Evolutionary conservation across 2,329 filamentous ascomycete genomes (phyloP).

Genomic region (Clarireedia hainanense): DNA sequence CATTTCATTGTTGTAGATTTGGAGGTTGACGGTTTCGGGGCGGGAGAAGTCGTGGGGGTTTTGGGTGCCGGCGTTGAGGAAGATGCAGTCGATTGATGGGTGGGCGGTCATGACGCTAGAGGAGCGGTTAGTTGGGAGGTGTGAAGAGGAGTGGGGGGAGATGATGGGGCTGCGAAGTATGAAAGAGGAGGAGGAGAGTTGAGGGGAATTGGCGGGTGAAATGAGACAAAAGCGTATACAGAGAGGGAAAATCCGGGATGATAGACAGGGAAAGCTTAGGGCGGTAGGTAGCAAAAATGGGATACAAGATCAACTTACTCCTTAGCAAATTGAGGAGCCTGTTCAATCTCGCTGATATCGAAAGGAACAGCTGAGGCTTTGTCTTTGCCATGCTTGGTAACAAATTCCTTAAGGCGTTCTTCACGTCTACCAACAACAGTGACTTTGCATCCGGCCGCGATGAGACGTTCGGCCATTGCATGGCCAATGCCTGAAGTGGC

Average conservation of each 20-base stretch:
- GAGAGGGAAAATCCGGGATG: no score
- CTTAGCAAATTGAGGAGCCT: background rate
- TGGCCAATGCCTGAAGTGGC: conserved; percentile 47
- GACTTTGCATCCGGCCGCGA: conserved; percentile 39
- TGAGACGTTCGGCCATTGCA: conserved; percentile 36
- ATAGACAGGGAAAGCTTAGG: no score
- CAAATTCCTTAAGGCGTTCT: conserved; percentile 33
- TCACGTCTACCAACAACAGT: conserved; percentile 46
- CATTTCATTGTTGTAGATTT: background rate
- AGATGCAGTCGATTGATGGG: conserved; percentile 26
- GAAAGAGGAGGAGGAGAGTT: no score
- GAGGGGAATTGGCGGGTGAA: no score
- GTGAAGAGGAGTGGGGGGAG: no score
- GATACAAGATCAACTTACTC: background rate
- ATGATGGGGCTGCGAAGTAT: no score
- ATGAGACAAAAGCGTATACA: no score
- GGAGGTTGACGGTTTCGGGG: conserved; percentile 12
- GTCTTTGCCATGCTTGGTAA: conserved; percentile 21
- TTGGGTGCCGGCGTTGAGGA: conserved; percentile 28
- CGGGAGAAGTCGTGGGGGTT: conserved; percentile 18
- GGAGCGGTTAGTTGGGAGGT: no score
- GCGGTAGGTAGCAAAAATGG: no score
- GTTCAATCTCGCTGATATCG: conserved; percentile 5
- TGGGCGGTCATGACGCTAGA: background rate
- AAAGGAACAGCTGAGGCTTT: background rate